Evolutionary conservation across 2,329 filamentous ascomycete species (phyloP), one percentile per base, ranked within the genome.

Genomic region (Microcyclospora tardicrescens): DNA sequence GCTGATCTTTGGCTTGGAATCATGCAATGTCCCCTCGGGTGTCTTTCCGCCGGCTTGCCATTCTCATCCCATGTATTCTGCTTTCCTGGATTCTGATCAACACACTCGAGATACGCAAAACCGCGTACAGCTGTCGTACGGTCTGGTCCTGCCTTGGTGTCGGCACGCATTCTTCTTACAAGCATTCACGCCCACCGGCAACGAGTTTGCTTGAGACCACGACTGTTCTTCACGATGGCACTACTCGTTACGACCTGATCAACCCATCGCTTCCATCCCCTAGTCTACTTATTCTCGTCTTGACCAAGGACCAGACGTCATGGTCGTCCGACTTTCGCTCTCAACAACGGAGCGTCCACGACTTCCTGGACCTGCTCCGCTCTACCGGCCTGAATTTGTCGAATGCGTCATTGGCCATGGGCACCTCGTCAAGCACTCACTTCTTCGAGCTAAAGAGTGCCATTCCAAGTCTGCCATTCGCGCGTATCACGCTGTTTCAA

Each of bases 241-340:
- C 39, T 10, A 11, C 36, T 3, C 39, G 40, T 34, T 48, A 38
- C 36, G 13, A 19, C 6, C 39, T 38, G 13, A n/a, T 28, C 6
- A 14, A 37, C 3, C 15, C 28, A n/a, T 32, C 39, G 10, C 29
- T 36, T 10, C 24, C 42, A 9, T 35, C 42, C 19, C 33, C 43
- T 24, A 9, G 8, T 8, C 8, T 44, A 4, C 35, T 48, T 2
- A 16, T 48, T 13, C 31, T 46, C 11, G 43, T 43, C 15, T 32
- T 46, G 28, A 40, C 31, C 11, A 34, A 39, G 30, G 42, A 46
- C 15, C 39, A 11, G 6, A 29, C 19, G 12, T 48, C 46, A 5
- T 48, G 46, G 46, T 46, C 42, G 34, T 42, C 43, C 31, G 46
- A 48, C 29, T 48, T 48, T 27, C 33, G 46, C 3, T 45, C 44